Conservation (phyloP, 148 eudicot species). For the Heliosperma pusillum region DNA sequence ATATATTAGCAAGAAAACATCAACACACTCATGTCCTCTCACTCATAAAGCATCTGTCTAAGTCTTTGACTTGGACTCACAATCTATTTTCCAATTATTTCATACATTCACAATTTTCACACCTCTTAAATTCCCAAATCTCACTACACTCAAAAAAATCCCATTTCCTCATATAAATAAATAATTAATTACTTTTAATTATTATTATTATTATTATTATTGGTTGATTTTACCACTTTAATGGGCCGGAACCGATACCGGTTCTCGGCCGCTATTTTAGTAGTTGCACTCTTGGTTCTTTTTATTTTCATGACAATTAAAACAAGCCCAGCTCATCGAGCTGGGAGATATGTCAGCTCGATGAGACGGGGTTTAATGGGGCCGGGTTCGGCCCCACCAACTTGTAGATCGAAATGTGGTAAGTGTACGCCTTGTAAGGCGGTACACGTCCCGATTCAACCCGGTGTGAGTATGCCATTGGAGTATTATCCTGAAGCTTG, state of each 20-base stretch:
- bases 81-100: constrained; percentile 10
- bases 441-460: constrained; percentile 65
- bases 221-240: neutral
- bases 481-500: constrained; percentile 93
- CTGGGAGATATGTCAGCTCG: neutral
- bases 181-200: too few relatives aligned
- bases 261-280: neutral
- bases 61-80: constrained; percentile 34
- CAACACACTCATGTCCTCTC: constrained; percentile 7
- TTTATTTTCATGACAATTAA: neutral
- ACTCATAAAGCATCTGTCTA: constrained; percentile 18
- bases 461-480: constrained; percentile 47
- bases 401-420: constrained; percentile 67
- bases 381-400: constrained; percentile 73
- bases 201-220: too few relatives aligned
- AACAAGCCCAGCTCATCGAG: too few relatives aligned
- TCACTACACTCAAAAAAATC: neutral
- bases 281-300: neutral
- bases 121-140: neutral
- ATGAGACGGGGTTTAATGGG: constrained; percentile 35
- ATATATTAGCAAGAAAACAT: neutral
- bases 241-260: constrained; percentile 13
- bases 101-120: too few relatives aligned
- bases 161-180: too few relatives aligned
- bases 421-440: constrained; percentile 63